Evolutionary conservation across 495 filamentous ascomycete genomes (phyloP), one percentile per base, ranked within the genome.

Genomic region (Xylaria nigripes): DNA sequence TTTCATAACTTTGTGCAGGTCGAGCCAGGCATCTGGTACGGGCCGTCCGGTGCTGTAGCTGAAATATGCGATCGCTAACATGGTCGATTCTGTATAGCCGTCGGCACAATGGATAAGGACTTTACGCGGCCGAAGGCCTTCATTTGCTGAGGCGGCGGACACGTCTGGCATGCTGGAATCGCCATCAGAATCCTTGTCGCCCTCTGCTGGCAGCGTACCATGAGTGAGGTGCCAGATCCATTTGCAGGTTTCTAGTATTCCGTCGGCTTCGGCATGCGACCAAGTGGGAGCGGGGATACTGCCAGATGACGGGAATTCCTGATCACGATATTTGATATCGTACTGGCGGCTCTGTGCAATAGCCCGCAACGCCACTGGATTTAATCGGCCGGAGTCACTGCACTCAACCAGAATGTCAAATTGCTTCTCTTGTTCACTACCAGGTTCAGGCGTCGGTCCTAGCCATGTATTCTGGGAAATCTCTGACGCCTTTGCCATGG

Each of bases 281-380:
- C 84, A 94, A 0, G 85, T 86, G 16, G 88, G 87, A 5, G 88
- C 81, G 58, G 90, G 76, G 43, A 96, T 88, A 55, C 88, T 90
- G 7, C 93, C 93, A 10, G 90, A 96, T 1, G 89, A 92, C 2
- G 93, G 93, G 60, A 96, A 96, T 55, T 95, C 87, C 30, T 96
- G 72, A 48, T 82, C 78, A 48, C 78, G 76, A 18, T 63, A 63
- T 19, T 45, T 61, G 32, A 51, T 42, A 8, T 77, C 76, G 13
- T 76, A 76, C 16, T 47, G 45, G 15, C 48, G 32, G 18, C 56
- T 49, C 46, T 76, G 70, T 18, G 69, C 72, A 48, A 80, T 71
- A 45, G 66, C 68, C 45, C 69, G 67, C 21, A 81, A 56, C 25
- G 80, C 72, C 34, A 74, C 76, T 30, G 81, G 78, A 19, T 90